phyloP scores from a whole-genome alignment of 345 rosid genomes.

The Brassica nigra region DNA sequence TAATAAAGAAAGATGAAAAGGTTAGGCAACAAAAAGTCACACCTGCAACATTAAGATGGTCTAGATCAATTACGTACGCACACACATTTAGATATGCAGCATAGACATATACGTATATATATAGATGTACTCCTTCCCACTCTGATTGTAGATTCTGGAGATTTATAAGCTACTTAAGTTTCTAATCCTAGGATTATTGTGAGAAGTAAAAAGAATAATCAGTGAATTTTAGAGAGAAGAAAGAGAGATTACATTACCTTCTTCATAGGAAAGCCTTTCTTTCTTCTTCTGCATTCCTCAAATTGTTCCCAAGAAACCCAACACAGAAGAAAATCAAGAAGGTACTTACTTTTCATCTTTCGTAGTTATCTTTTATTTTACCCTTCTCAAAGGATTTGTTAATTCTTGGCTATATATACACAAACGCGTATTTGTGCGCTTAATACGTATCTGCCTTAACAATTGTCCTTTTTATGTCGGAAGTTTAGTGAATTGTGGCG shows the following conservation, averaged over 20 bases:
- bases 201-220: constrained; percentile 28
- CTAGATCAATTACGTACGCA: constrained; percentile 36
- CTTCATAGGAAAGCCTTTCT: constrained; percentile 34
- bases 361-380: not conserved
- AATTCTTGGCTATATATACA: constrained; percentile 8
- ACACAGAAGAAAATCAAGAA: constrained; percentile 30
- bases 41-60: constrained; percentile 42
- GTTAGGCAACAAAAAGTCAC: constrained; percentile 43
- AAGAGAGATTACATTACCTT: constrained; percentile 36
- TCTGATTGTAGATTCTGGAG: constrained; percentile 10
- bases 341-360: constrained; percentile 11
- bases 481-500: constrained; percentile 24
- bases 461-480: constrained; percentile 13
- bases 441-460: not conserved
- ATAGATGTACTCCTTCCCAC: not conserved
- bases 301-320: constrained; percentile 32
- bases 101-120: not conserved
- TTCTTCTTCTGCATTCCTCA: constrained; percentile 40
- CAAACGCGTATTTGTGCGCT: not conserved
- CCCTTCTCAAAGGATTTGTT: not conserved
- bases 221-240: constrained; percentile 11
- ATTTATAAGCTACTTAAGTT: constrained; percentile 29
- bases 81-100: constrained; percentile 12
- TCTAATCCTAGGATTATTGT: constrained; percentile 33
- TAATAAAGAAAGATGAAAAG: constrained; percentile 28